Conservation (phyloP, 2,329 filamentous ascomycete genomes). For the Colletotrichum tanaceti region DNA sequence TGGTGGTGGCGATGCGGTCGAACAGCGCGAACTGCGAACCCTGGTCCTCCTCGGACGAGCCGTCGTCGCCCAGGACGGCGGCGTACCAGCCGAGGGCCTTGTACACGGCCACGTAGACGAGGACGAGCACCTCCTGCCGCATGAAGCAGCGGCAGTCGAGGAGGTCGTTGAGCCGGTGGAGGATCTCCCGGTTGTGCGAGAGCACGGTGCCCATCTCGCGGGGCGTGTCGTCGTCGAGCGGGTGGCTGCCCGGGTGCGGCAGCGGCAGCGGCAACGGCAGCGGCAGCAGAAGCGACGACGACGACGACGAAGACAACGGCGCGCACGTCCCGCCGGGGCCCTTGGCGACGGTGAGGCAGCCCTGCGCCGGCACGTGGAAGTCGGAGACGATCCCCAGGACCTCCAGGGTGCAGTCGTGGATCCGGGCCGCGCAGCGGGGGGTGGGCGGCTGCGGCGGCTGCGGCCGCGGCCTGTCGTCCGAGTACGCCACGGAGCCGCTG, state of each 20-base stretch:
- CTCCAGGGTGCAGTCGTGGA: constrained; percentile 15
- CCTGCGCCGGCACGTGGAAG: constrained; percentile 12
- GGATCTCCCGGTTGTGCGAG: neutral
- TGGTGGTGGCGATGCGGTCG: constrained; percentile 9
- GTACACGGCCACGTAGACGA: constrained; percentile 12
- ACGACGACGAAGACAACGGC: no score
- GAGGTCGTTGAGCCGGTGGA: neutral
- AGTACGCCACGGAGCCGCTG: constrained; percentile 1
- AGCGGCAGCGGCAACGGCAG: no score
- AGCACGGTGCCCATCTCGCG: constrained; percentile 18
- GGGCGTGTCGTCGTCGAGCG: neutral
- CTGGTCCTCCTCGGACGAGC: constrained; percentile 11
- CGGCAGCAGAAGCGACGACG: no score
- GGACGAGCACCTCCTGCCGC: constrained; percentile 17
- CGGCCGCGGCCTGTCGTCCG: no score
- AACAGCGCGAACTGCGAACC: constrained; percentile 2
- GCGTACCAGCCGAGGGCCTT: constrained; percentile 26
- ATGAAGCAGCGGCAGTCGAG: constrained; percentile 18
- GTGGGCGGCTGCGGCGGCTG: no score
- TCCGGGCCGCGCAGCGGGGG: no score
- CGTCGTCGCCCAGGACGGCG: constrained; percentile 10
- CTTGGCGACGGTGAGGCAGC: constrained; percentile 10
- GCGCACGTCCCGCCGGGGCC: no score
- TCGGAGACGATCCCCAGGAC: constrained; percentile 4
- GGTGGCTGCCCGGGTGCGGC: neutral